A percentile compares a stretch with the other conserved stretches of the same genome.
These are phyloP conservation scores for Venustampulla echinocandica DNA, from an alignment of 495 filamentous ascomycete species.

Conservation along the genomic window DNA sequence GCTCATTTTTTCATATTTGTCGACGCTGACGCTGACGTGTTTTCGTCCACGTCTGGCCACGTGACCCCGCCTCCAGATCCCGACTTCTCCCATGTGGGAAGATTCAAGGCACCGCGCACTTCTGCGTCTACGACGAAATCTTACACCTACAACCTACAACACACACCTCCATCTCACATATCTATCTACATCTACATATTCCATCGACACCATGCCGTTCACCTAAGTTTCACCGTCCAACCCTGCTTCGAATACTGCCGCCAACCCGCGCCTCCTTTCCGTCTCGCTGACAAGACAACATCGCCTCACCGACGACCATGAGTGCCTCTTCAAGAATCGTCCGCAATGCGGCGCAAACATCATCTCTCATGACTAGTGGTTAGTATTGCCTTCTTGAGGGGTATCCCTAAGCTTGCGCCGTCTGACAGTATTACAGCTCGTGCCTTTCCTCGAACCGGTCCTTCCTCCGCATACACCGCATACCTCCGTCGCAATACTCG, in stretches of 20 bases:
- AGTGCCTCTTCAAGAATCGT: slow-evolving; percentile 52
- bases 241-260: neutral
- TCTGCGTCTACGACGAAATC: neutral
- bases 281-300: slow-evolving; percentile 6
- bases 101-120: too few species aligned
- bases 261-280: neutral
- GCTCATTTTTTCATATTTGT: too few species aligned
- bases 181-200: too few species aligned
- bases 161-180: too few species aligned
- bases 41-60: too few species aligned
- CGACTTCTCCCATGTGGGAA: too few species aligned
- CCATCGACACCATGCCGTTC: slow-evolving; percentile 12
- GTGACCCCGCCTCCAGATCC: neutral
- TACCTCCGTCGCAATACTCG: slow-evolving; percentile 49
- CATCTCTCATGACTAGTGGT: slow-evolving; percentile 42
- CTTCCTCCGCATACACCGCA: slow-evolving; percentile 36
- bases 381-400: slow-evolving; percentile 2
- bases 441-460: slow-evolving; percentile 28
- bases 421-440: slow-evolving; percentile 24
- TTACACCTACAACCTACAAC: too few species aligned
- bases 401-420: slow-evolving; percentile 5
- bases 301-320: slow-evolving; percentile 36
- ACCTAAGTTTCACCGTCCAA: slow-evolving; percentile 5
- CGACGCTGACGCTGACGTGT: too few species aligned
- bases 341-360: slow-evolving; percentile 48